phyloP scores from a whole-genome alignment of 805 yeast species.

The Yarrowia sp. region DNA sequence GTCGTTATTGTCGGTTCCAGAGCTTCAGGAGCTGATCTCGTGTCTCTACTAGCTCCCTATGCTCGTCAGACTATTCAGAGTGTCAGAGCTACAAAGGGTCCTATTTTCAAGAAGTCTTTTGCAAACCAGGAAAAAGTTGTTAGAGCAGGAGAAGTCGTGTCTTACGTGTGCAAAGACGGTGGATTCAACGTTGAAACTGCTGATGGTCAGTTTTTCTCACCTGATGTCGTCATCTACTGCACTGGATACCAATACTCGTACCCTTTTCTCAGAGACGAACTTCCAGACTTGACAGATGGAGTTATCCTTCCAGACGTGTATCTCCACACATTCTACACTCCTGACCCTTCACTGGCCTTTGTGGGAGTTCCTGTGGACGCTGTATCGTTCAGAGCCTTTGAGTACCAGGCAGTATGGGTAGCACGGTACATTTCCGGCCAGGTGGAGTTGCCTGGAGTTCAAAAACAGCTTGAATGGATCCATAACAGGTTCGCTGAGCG shows the following conservation, averaged over 20 bases:
- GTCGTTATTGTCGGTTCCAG: constrained; percentile 75
- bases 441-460: not conserved
- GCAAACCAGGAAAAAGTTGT: constrained; percentile 44
- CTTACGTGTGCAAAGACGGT: constrained; percentile 20
- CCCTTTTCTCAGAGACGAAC: constrained; percentile 59
- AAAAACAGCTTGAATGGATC: not conserved
- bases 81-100: constrained; percentile 52
- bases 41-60: constrained; percentile 57
- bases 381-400: constrained; percentile 21
- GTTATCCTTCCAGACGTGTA: constrained; percentile 54
- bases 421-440: constrained; percentile 8
- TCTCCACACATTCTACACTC: constrained; percentile 53
- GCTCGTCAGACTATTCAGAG: constrained; percentile 6
- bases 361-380: constrained; percentile 55
- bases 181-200: constrained; percentile 17
- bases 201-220: constrained; percentile 45
- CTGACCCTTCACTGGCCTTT: constrained; percentile 69
- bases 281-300: constrained; percentile 56
- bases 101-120: constrained; percentile 27
- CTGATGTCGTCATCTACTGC: constrained; percentile 69
- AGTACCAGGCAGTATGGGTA: constrained; percentile 24
- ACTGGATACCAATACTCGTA: constrained; percentile 75
- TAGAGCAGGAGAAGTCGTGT: not conserved
- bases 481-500: not conserved
- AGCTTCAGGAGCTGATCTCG: constrained; percentile 78